Conservation (phyloP, 2,329 filamentous ascomycete species). For the Cyphellophora attinorum region DNA sequence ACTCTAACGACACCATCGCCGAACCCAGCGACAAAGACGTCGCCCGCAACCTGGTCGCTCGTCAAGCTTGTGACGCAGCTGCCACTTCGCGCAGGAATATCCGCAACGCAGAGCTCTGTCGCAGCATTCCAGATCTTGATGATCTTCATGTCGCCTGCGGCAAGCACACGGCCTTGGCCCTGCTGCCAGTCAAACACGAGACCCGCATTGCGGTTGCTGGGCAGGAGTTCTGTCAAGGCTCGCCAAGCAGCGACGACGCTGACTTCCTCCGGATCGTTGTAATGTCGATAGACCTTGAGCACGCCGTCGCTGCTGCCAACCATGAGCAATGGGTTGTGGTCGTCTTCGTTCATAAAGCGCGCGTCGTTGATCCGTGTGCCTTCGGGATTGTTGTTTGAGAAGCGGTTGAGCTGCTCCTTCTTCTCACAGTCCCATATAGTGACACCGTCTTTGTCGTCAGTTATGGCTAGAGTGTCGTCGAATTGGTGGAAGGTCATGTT, state of each 20-base stretch:
- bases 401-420: constrained; percentile 64
- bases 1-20: constrained; percentile 90
- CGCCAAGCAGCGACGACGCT: constrained; percentile 87
- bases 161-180: constrained; percentile 87
- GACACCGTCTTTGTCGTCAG: constrained; percentile 73
- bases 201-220: constrained; percentile 86
- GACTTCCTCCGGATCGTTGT: constrained; percentile 65
- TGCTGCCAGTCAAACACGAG: constrained; percentile 99
- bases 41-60: constrained; percentile 94
- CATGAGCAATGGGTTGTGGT: constrained; percentile 77
- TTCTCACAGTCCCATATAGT: constrained; percentile 88
- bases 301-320: constrained; percentile 93
- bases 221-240: constrained; percentile 84
- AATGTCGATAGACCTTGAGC: constrained; percentile 85
- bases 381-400: constrained; percentile 87
- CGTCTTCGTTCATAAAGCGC: constrained; percentile 96
- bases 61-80: constrained; percentile 94
- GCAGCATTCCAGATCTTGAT: constrained; percentile 95
- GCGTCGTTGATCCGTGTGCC: constrained; percentile 90
- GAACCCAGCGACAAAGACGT: constrained; percentile 92
- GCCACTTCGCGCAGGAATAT: constrained; percentile 88
- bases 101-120: constrained; percentile 74
- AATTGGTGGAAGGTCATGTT: constrained; percentile 98
- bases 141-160: constrained; percentile 89
- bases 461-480: constrained; percentile 87